phyloP scores from a whole-genome alignment of 75 land plant species.

The Sequoia sempervirens region DNA sequence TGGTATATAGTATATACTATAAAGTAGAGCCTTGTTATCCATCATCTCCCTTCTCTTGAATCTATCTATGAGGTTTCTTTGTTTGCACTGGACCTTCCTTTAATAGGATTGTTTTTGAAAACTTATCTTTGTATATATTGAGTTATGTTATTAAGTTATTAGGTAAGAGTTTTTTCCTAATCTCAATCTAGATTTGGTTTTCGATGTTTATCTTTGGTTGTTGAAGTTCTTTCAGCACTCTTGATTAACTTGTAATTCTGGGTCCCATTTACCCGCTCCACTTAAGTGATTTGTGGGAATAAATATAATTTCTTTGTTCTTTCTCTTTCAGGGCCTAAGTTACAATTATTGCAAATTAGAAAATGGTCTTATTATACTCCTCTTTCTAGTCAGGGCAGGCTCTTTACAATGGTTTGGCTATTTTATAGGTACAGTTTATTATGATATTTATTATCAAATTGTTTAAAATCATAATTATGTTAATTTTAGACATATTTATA shows the following conservation, averaged over 20 bases:
- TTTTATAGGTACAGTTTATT: too few species aligned
- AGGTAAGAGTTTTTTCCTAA: not conserved
- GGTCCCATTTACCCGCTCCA: not conserved
- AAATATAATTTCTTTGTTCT: not conserved
- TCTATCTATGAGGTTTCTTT: not conserved
- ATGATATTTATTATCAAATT: not conserved
- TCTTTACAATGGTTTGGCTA: not conserved
- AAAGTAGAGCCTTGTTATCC: not conserved
- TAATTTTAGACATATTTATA: not conserved
- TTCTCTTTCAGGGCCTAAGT: not conserved
- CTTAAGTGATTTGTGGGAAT: not conserved
- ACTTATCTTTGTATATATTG: not conserved
- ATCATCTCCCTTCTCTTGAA: not conserved
- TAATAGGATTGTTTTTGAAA: not conserved
- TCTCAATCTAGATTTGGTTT: not conserved
- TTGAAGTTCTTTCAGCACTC: too few species aligned
- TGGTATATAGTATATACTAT: not conserved
- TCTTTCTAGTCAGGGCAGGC: too few species aligned
- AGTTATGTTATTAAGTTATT: not conserved
- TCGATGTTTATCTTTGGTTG: not conserved
- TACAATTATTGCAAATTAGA: too few species aligned
- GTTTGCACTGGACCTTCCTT: not conserved
- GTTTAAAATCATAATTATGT: not conserved
- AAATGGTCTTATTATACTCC: too few species aligned
- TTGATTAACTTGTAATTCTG: not conserved